Percentiles rank a stretch among this genome's conserved stretches.
Conservation (phyloP, 2,329 filamentous ascomycete species). For the Exophiala phaeomuriformis region DNA sequence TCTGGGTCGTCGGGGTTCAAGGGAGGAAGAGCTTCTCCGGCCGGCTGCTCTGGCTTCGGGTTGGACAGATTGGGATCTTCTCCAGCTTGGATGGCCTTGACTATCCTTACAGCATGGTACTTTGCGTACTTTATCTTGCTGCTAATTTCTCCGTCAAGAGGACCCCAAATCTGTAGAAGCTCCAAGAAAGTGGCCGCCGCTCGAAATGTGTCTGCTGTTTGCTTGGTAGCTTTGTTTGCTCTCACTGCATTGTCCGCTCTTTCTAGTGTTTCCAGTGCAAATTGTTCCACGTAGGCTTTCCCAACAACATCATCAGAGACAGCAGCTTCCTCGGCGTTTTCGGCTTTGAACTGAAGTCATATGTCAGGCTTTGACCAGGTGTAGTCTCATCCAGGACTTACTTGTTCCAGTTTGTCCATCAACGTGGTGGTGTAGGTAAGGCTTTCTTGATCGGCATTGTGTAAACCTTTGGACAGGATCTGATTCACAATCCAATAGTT, state of each 20-base stretch:
- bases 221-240: conserved; percentile 75
- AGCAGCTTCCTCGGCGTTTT: conserved; percentile 70
- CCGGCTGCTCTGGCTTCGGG: conserved; percentile 54
- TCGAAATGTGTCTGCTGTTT: conserved; percentile 90
- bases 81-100: conserved; percentile 82
- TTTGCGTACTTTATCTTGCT: conserved; percentile 95
- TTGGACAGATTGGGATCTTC: conserved; percentile 90
- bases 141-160: conserved; percentile 63
- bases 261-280: conserved; percentile 79
- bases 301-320: conserved; percentile 78
- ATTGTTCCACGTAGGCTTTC: conserved; percentile 89
- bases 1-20: conserved; percentile 61
- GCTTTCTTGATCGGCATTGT: conserved; percentile 69
- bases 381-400: conserved; percentile 32
- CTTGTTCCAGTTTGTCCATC: conserved; percentile 85
- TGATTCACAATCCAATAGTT: conserved; percentile 91
- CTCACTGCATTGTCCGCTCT: conserved; percentile 75
- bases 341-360: conserved; percentile 54
- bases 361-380: neutral
- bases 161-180: conserved; percentile 74
- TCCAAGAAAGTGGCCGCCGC: conserved; percentile 91
- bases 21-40: conserved; percentile 39
- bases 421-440: conserved; percentile 71
- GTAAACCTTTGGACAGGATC: conserved; percentile 73
- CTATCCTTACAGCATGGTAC: conserved; percentile 85